Base-by-base conservation (phyloP, 2,329 filamentous ascomycete species). In the Xylariaceae sp. region DNA sequence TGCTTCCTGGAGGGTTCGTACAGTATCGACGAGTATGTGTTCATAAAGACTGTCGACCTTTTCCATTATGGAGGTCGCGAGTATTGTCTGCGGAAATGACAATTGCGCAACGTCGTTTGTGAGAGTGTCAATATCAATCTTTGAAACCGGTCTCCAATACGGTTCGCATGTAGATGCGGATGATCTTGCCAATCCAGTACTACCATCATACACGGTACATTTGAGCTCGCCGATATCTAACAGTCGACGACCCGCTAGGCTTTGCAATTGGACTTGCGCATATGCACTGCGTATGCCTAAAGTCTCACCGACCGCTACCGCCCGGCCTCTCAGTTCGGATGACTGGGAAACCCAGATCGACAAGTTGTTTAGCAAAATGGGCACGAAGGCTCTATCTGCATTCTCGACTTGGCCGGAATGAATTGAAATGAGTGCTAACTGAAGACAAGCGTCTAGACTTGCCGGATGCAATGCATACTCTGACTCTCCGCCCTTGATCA, bases 181-280 rank as follows among this genome's bases (percentile, higher is more conserved):
- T 2, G 44, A 41, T 7, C n/a, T 7, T 6, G 10, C 34, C 1
- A 2, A 19, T 3, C 43, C 45, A 5, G 32, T 18, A 15, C 13
- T 43, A 1, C 52, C 49, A 26, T 55, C 55, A 21, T 50, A 55
- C 9, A 40, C 21, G 6, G 55, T 49, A 15, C 55, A 58, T 44
- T 51, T 58, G 12, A 58, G 49, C 40, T 57, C 55, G 5, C 46
- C 42, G 3, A 57, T 57, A 16, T 57, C 51, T 1, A 57, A 21
- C 13, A 57, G 46, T 19, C 51, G 55, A n/a, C 13, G 13, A 8
- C 55, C 55, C 2, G 55, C 43, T 3, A 15, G 10, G 18, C 10
- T 44, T 7, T 5, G 47, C 4, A 57, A 46, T 30, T 57, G 55
- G 13, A 39, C 42, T 21, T 19, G 52, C 4, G 37, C 36, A n/a